A percentile compares a stretch with the other conserved stretches of the same genome.
phyloP scores from a whole-genome alignment of 768 basidiomycete species.

The Termitomyces sp. region DNA sequence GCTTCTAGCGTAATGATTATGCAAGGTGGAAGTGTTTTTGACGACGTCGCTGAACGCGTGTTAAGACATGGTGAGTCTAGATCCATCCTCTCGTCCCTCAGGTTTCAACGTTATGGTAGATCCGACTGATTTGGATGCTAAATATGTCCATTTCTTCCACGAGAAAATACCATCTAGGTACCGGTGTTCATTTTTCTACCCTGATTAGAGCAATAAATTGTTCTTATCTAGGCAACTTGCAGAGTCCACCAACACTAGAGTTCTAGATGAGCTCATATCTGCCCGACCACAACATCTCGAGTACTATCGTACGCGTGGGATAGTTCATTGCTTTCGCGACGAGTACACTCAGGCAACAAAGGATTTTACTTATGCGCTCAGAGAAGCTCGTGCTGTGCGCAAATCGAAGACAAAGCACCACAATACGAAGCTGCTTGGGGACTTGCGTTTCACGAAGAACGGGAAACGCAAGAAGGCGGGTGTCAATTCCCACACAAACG shows the following conservation, averaged over 20 bases:
- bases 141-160: constrained; percentile 91
- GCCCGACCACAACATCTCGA: constrained; percentile 72
- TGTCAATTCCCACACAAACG: constrained; percentile 37
- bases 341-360: constrained; percentile 69
- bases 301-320: constrained; percentile 84
- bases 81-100: not conserved
- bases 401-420: constrained; percentile 56
- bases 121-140: constrained; percentile 70
- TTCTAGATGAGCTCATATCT: constrained; percentile 75
- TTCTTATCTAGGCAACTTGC: constrained; percentile 64
- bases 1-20: constrained; percentile 93
- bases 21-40: constrained; percentile 90
- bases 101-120: constrained; percentile 34
- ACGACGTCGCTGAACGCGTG: constrained; percentile 87
- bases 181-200: not conserved
- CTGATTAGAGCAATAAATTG: not conserved
- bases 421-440: constrained; percentile 28
- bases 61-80: constrained; percentile 47
- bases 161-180: constrained; percentile 93
- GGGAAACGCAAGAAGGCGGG: constrained; percentile 52
- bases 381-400: constrained; percentile 67
- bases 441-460: constrained; percentile 31
- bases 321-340: constrained; percentile 85
- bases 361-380: constrained; percentile 78
- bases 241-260: constrained; percentile 72